Evolutionary conservation across 148 eudicot species (phyloP), one percentile per base, ranked within the genome.

Genomic region (Chenopodium quinoa): DNA sequence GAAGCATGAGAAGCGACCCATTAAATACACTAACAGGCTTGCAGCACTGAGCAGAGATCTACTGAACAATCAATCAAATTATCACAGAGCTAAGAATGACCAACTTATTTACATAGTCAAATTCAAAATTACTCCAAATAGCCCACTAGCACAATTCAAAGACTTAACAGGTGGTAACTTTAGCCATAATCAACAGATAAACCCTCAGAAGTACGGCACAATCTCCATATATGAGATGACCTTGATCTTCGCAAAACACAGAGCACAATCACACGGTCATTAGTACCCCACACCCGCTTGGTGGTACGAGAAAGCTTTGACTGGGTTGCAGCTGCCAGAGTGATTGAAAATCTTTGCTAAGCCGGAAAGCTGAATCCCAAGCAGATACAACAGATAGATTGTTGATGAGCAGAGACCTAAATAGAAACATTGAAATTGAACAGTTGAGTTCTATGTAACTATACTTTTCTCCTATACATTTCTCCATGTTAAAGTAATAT

Each of bases 111-210:
- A 48, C 77, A 77, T 52, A 73, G 52, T 52, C 72, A 60, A 77
- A 46, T 32, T 14, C n/a, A 27, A 58, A 31, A 32, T 79, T 44
- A 56, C 65, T 83, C 70, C 76, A 75, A 83, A 32, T 48, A 74
- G 77, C 64, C 67, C 82, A 81, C 81, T 79, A 71, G 58, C 68
- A 74, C 16, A 11, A 17, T 83, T 85, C 63, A 52, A 75, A 74
- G 47, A 77, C 25, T 76, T 62, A 54, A 71, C 63, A 20, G 50
- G 79, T 29, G 82, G 82, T 32, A 70, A 84, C 65, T 71, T 95
- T 93, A 96, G 99, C 98, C 99, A 84, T 96, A 93, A 80, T 96
- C 99, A 81, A 96, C 83, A 13, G 94, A 91, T 75, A 93, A 85
- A 71, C 99, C 95, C 84, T 64, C 90, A 27, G 92, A 93, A 82